phyloP scores from a whole-genome alignment of 2,329 filamentous ascomycete genomes.

The Teratosphaeria viscida region DNA sequence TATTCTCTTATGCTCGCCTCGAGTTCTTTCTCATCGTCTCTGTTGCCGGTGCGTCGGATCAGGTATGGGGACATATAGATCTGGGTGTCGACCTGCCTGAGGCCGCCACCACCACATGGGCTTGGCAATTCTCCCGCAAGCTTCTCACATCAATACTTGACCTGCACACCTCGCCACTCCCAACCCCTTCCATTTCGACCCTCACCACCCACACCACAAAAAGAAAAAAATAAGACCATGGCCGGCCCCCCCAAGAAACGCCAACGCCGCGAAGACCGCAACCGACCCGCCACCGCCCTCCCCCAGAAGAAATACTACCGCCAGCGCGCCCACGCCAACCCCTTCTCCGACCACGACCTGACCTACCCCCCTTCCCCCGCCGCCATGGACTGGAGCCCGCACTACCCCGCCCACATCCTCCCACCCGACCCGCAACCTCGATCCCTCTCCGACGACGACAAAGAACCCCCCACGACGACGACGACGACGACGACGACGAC shows the following conservation, averaged over 20 bases:
- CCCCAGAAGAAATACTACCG: conserved; percentile 95
- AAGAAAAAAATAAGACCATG: conserved; percentile 10
- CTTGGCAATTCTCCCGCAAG: not conserved
- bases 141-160: not conserved
- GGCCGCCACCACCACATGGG: not conserved
- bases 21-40: too few relatives aligned
- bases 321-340: conserved; percentile 93
- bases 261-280: conserved; percentile 35
- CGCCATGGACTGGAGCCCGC: conserved; percentile 81
- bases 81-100: not conserved
- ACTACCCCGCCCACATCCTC: conserved; percentile 62
- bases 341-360: conserved; percentile 88
- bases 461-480: conserved; percentile 7
- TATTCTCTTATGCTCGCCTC: too few relatives aligned
- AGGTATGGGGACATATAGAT: not conserved
- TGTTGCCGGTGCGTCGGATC: not conserved
- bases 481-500: conserved; percentile 23
- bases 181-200: not conserved
- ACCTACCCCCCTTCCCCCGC: conserved; percentile 69
- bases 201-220: not conserved
- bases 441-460: conserved; percentile 2
- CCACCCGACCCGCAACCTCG: conserved; percentile 13
- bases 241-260: conserved; percentile 29
- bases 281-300: conserved; percentile 43
- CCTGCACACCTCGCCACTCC: too few relatives aligned